A percentile compares a stretch with the other conserved stretches of the same genome.
These are phyloP conservation scores for Rhynchosporium secalis DNA, from an alignment of 2,329 filamentous ascomycete species.

Conservation along the genomic window DNA sequence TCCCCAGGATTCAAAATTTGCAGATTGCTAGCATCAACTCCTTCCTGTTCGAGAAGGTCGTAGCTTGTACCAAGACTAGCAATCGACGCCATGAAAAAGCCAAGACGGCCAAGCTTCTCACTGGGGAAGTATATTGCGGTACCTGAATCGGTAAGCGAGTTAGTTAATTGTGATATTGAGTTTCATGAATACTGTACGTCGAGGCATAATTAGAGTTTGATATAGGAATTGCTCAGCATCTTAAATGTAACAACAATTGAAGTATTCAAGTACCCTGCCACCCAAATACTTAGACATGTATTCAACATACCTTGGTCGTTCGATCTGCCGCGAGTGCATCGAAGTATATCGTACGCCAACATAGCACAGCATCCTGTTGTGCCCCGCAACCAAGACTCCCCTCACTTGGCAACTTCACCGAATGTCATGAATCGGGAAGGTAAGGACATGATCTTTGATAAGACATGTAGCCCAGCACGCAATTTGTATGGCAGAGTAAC, in stretches of 20 bases:
- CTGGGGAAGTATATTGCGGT: not conserved
- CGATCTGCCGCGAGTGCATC: not conserved
- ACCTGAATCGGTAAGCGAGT: not conserved
- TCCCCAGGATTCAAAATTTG: not conserved
- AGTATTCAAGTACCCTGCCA: too few relatives aligned
- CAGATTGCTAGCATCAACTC: not conserved
- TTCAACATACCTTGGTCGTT: not conserved
- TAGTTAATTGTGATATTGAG: too few relatives aligned
- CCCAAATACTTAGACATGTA: not conserved
- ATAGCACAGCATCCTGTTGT: not conserved
- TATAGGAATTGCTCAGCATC: too few relatives aligned
- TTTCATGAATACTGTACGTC: too few relatives aligned
- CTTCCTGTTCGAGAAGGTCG: constrained; percentile 14
- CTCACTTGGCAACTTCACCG: constrained; percentile 8
- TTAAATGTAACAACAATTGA: too few relatives aligned
- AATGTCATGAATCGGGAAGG: constrained; percentile 17
- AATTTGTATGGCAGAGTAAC: not conserved
- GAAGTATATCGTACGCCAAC: not conserved
- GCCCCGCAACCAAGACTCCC: constrained; percentile 17
- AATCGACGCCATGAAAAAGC: constrained; percentile 2
- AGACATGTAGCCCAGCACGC: not conserved
- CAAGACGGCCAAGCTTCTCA: constrained; percentile 8
- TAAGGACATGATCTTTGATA: constrained; percentile 1
- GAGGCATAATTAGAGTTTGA: too few relatives aligned
- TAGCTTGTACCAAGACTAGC: constrained; percentile 12